These are phyloP conservation scores for Huntiella abstrusa DNA, from an alignment of 2,329 filamentous ascomycete genomes.

Conservation along the genomic window DNA sequence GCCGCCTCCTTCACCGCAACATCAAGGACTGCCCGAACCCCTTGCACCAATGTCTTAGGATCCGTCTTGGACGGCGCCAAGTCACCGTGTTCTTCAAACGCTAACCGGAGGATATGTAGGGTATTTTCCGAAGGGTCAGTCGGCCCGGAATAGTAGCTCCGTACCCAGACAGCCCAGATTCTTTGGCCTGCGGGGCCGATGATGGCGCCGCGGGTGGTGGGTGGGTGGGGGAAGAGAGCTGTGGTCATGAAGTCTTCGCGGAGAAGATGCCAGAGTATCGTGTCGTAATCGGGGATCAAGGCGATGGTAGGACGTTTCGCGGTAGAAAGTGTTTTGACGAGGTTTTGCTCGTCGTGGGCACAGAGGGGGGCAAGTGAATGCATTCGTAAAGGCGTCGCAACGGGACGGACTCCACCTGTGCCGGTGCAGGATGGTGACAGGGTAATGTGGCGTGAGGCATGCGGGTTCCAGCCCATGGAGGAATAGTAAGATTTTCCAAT, in stretches of 20 bases:
- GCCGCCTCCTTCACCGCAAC: slow-evolving; percentile 52
- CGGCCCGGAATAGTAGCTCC: slow-evolving; percentile 39
- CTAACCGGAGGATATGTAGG: slow-evolving; percentile 49
- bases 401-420: slow-evolving; percentile 16
- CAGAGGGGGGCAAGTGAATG: slow-evolving; percentile 44
- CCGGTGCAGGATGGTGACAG: slow-evolving; percentile 26
- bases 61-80: slow-evolving; percentile 17
- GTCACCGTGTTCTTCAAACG: slow-evolving; percentile 33
- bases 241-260: slow-evolving; percentile 62
- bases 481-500: slow-evolving; percentile 74
- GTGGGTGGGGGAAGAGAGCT: slow-evolving; percentile 34
- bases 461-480: slow-evolving; percentile 56
- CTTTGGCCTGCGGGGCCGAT: slow-evolving; percentile 26
- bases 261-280: slow-evolving; percentile 58
- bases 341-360: slow-evolving; percentile 40
- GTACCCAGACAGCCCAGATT: slow-evolving; percentile 58
- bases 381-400: slow-evolving; percentile 29
- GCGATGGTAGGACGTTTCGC: slow-evolving; percentile 24
- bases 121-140: slow-evolving; percentile 41
- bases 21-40: slow-evolving; percentile 43
- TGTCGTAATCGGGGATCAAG: slow-evolving; percentile 40
- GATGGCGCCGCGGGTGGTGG: slow-evolving; percentile 51
- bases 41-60: slow-evolving; percentile 26
- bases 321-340: slow-evolving; percentile 34
- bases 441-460: slow-evolving; percentile 52